Evolutionary conservation across 345 rosid genomes (phyloP), one percentile per base, ranked within the genome.

Genomic region (Gossypium raimondii): DNA sequence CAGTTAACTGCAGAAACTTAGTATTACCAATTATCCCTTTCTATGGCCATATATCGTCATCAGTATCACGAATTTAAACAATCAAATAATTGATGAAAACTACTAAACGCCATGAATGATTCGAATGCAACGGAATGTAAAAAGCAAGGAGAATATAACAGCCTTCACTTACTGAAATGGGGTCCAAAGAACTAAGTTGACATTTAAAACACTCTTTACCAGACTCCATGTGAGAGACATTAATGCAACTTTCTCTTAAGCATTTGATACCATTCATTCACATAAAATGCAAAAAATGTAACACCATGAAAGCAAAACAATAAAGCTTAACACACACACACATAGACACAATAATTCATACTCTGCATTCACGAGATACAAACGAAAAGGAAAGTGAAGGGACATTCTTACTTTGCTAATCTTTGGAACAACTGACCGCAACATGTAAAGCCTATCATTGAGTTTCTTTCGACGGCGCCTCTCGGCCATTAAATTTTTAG

Each of bases 401-500:
- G 55, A 57, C 22, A 75, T 80, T 83, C 87, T 83, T 82, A 87
- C 90, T 81, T 84, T 87, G 85, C 88, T 85, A 27, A 87, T 87
- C 78, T 83, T 87, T 38, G 88, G 90, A n/a, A 87, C 90, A 51
- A 87, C 90, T 69, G 90, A 87, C 29, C 90, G 83, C 75, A 87
- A 72, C 90, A 85, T 84, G 80, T 85, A 87, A 14, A 87, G 80
- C 83, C 89, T 82, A 80, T 87, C 89, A 80, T 87, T 87, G 51
- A 65, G 69, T 44, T 65, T 65, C 69, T 87, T 87, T 73, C 89
- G 77, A 72, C 91, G 91, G 57, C 91, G 81, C 84, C 91, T 84
- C 83, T 87, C 91, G 1, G 89, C 91, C 91, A 87, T 87, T 82
- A 87, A 82, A 78, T 87, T 87, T 81, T 87, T 87, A 2, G 91